These are phyloP conservation scores for Dacryopinax primogenitus DNA, from an alignment of 768 basidiomycete species.

Conservation along the genomic window DNA sequence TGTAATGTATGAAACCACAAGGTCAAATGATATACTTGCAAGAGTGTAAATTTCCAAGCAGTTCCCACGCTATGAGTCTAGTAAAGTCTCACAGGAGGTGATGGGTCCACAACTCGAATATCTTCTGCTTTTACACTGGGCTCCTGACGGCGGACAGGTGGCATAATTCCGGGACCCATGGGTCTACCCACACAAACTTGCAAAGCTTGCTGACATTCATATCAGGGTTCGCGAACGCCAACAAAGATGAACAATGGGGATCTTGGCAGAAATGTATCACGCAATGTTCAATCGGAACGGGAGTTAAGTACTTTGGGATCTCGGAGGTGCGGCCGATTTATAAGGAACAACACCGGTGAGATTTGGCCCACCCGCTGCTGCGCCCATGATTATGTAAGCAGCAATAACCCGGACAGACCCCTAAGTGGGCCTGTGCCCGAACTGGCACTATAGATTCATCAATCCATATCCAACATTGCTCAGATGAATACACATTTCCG, in stretches of 20 bases:
- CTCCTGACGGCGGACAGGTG: neutral
- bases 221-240: neutral
- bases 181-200: neutral
- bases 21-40: neutral
- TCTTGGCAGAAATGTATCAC: too few species aligned
- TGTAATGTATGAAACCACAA: neutral
- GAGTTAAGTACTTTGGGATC: too few species aligned
- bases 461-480: too few species aligned
- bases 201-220: neutral
- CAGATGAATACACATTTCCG: slow-evolving; percentile 47
- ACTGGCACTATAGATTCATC: too few species aligned
- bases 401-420: too few species aligned
- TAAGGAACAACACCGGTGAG: too few species aligned
- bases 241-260: neutral
- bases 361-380: too few species aligned
- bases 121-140: neutral
- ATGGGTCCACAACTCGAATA: neutral
- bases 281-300: too few species aligned
- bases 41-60: neutral
- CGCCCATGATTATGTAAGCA: too few species aligned
- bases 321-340: too few species aligned
- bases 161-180: neutral
- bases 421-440: too few species aligned
- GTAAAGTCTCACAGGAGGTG: neutral
- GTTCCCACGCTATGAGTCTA: neutral